Evolutionary conservation across 345 rosid genomes (phyloP), one percentile per base, ranked within the genome.

Genomic region (Hevea brasiliensis): DNA sequence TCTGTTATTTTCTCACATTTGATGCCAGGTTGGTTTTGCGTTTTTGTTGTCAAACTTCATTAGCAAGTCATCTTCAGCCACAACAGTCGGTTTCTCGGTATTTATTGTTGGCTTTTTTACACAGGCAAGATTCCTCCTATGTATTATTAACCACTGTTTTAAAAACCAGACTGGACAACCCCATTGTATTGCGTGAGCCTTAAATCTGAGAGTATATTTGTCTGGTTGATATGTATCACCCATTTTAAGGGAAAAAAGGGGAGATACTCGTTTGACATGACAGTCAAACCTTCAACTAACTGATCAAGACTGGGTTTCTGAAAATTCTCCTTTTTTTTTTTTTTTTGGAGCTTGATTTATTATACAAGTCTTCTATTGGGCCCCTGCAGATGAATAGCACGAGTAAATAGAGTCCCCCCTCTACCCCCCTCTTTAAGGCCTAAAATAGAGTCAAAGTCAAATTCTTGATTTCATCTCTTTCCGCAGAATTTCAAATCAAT

Each of bases 41-140:
- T 94, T 90, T 84, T 77, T 92, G 97, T 72, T 92, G 80, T 92
- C 98, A 55, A 79, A 95, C 74, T 90, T 92, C 79, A 81, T 94
- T 63, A 87, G 90, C 84, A 89, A 92, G 85, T 81, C 98, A 44
- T 64, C 97, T 44, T 88, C 97, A 27, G 89, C 97, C 70, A 90
- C 89, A 21, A 84, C 95, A 29, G 85, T 80, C 4, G 97, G 97
- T 24, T 94, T 94, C 85, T 92, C 82, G 74, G 81, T 89, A 57
- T 89, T 90, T 77, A 88, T 94, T 62, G 71, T 92, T 63, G 87
- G 95, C 59, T 94, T 88, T 84, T 64, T 92, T 70, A 92, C 92
- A 45, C 97, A 89, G 97, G 98, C 84, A 74, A 77, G 74, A 3
- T 75, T 80, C 66, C 32, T 56, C n/a, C 74, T 40, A 29, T 55